Evolutionary conservation across 2,329 filamentous ascomycete species (phyloP).

Genomic region (Tolypocladium paradoxum): DNA sequence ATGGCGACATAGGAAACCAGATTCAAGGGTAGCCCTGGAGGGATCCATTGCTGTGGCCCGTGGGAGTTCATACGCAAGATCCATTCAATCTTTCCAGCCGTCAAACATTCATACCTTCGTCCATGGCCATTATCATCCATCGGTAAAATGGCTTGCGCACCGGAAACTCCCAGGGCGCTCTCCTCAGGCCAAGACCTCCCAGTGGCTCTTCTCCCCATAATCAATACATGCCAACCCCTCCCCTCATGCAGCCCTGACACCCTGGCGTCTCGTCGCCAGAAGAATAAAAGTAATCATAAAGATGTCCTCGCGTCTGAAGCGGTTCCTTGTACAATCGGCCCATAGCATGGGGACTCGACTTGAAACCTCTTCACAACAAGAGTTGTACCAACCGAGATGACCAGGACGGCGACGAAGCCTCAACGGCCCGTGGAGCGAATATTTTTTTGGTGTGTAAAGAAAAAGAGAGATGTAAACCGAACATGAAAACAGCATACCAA

Average conservation of each 20-base stretch:
- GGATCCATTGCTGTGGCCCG: not conserved
- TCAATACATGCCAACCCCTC: not conserved
- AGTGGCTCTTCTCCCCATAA: not conserved
- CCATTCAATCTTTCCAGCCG: constrained; percentile 4
- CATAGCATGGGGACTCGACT: not conserved
- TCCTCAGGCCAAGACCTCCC: not conserved
- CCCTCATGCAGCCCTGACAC: not conserved
- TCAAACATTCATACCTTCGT: constrained; percentile 8
- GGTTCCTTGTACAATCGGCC: not conserved
- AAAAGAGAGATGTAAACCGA: constrained; percentile 11
- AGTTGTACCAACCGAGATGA: not conserved
- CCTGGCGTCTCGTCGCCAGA: constrained; percentile 1
- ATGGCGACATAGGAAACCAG: not conserved
- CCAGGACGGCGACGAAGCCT: not conserved
- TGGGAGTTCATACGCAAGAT: not conserved
- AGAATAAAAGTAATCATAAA: not conserved
- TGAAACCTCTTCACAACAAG: not conserved
- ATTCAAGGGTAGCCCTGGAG: not conserved
- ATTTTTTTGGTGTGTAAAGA: not conserved
- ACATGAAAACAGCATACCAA: constrained; percentile 22
- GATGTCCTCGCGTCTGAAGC: not conserved
- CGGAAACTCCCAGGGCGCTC: not conserved
- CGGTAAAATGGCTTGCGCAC: not conserved
- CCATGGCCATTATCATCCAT: constrained; percentile 8
- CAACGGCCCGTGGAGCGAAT: not conserved